Evolutionary conservation across 2,329 filamentous ascomycete genomes (phyloP).

Genomic region (Ceratocystis cubensis): DNA sequence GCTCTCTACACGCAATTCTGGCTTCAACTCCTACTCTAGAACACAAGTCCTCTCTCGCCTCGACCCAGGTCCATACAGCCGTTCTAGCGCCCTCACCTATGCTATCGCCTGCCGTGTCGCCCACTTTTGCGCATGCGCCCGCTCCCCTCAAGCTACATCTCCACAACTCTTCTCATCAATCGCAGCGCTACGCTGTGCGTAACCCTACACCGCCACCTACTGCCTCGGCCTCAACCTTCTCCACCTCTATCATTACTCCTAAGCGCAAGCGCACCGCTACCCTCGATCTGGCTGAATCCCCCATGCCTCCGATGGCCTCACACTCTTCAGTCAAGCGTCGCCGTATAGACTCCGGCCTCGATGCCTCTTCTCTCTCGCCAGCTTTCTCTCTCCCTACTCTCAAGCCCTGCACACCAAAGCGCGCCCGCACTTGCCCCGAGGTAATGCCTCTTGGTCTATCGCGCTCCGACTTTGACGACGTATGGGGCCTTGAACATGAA

Average conservation of each 20-base stretch:
- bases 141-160: conserved; percentile 10
- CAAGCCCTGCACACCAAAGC: conserved; percentile 44
- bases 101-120: not conserved
- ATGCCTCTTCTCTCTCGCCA: conserved; percentile 20
- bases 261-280: conserved; percentile 26
- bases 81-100: conserved; percentile 6
- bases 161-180: not conserved
- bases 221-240: conserved; percentile 29
- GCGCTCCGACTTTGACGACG: conserved; percentile 44
- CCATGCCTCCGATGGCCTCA: conserved; percentile 8
- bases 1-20: conserved; percentile 48
- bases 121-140: conserved; percentile 9
- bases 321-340: conserved; percentile 39
- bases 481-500: conserved; percentile 13
- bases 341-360: conserved; percentile 35
- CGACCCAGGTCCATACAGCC: not conserved
- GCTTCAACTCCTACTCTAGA: conserved; percentile 28
- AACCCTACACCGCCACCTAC: conserved; percentile 34
- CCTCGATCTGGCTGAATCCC: conserved; percentile 14
- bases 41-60: conserved; percentile 4
- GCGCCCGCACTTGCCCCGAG: conserved; percentile 47
- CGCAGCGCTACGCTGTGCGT: conserved; percentile 23
- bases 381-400: conserved; percentile 21
- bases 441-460: conserved; percentile 48
- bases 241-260: conserved; percentile 41